Conservation (phyloP, 78 protist species). For the Planoprotostelium fungivorum region DNA sequence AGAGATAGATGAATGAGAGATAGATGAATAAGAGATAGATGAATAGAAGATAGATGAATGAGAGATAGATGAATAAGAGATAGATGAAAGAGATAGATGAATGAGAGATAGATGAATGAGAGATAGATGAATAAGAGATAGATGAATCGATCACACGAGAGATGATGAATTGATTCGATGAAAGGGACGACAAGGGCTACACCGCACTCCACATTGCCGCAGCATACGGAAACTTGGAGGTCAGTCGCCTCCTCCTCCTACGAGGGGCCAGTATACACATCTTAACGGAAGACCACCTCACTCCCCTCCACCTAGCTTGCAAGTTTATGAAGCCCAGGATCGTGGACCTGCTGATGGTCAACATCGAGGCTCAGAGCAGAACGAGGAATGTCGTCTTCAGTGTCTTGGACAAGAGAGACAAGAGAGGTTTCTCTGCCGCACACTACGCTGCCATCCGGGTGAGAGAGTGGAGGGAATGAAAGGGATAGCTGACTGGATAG, state of each 20-base stretch:
- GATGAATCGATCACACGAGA: no score
- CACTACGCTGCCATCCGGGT: neutral
- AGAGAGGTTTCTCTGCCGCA: neutral
- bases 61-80: no score
- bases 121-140: no score
- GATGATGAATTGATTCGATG: no score
- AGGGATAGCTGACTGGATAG: no score
- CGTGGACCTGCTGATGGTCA: neutral
- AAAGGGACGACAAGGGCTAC: neutral
- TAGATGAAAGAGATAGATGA: no score
- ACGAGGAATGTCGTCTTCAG: neutral
- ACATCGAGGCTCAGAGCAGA: neutral
- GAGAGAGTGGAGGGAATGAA: no score
- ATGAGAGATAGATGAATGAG: no score
- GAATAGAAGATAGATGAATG: no score
- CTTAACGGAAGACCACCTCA: neutral
- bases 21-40: no score
- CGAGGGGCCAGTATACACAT: neutral
- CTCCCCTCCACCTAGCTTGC: neutral
- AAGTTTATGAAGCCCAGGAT: neutral
- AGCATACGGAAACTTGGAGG: neutral
- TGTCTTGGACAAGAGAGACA: neutral
- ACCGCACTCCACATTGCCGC: neutral
- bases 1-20: no score
- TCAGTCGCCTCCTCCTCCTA: neutral